Conservation (phyloP, 768 basidiomycete genomes). For the Ramaria sp. region DNA sequence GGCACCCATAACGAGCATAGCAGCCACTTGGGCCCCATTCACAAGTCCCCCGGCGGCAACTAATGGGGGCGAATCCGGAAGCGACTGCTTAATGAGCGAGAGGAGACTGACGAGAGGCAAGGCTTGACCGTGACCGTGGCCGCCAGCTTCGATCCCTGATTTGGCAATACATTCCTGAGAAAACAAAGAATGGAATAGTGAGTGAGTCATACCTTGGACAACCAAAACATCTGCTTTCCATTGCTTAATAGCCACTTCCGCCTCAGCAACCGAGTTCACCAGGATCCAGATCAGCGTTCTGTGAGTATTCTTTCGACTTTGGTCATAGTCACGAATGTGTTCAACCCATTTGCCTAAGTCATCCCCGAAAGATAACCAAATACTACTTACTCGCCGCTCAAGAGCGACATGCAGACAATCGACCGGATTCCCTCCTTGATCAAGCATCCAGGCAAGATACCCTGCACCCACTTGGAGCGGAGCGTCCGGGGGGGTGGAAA, state of each 20-base stretch:
- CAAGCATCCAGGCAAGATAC: conserved; percentile 62
- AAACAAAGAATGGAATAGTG: not conserved
- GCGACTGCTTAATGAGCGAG: conserved; percentile 37
- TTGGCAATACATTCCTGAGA: not conserved
- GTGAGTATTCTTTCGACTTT: conserved; percentile 12
- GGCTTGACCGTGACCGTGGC: conserved; percentile 52
- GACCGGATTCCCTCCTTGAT: conserved; percentile 26
- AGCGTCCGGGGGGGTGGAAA: conserved; percentile 21
- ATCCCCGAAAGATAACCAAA: conserved; percentile 70
- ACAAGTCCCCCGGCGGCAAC: conserved; percentile 70
- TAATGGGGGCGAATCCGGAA: conserved; percentile 37
- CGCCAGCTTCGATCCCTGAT: conserved; percentile 70
- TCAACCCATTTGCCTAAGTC: conserved; percentile 50
- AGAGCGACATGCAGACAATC: conserved; percentile 40
- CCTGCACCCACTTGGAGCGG: conserved; percentile 60
- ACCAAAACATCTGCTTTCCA: conserved; percentile 69
- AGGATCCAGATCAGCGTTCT: conserved; percentile 54
- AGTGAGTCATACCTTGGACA: conserved; percentile 49
- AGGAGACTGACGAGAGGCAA: conserved; percentile 53
- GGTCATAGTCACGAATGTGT: conserved; percentile 46
- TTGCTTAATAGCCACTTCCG: conserved; percentile 44
- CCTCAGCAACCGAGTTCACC: conserved; percentile 51
- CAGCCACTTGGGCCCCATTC: conserved; percentile 53
- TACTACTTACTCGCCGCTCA: conserved; percentile 43
- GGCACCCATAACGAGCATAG: conserved; percentile 55